Evolutionary conservation across 306 rosid species (phyloP).

Genomic region (Echinosophora koreensis): DNA sequence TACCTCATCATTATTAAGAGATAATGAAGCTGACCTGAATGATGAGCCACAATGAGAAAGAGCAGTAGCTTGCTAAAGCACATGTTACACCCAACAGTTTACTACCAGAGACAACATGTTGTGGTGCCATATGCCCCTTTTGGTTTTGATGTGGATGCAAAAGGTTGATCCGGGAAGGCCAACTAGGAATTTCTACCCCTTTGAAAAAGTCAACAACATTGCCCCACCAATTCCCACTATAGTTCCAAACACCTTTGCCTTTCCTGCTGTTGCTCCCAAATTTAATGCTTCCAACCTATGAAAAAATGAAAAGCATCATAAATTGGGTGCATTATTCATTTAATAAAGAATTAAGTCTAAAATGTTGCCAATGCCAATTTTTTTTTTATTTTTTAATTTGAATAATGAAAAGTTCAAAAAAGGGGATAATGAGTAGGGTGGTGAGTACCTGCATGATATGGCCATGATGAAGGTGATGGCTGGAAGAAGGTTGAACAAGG

Average conservation of each 20-base stretch:
- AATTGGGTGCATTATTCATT: too few species aligned
- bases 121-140: neutral
- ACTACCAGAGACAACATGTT: neutral
- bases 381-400: too few species aligned
- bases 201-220: conserved; percentile 56
- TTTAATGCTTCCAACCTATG: conserved; percentile 46
- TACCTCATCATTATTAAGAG: neutral
- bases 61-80: conserved; percentile 44
- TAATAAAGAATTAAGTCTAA: too few species aligned
- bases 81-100: conserved; percentile 25
- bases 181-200: conserved; percentile 41
- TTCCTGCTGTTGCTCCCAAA: conserved; percentile 44
- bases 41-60: conserved; percentile 53
- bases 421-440: neutral
- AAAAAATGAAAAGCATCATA: neutral
- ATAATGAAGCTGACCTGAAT: conserved; percentile 46
- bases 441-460: conserved; percentile 45
- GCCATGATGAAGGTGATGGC: conserved; percentile 63
- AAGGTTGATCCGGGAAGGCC: conserved; percentile 34
- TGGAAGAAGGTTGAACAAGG: conserved; percentile 58
- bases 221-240: conserved; percentile 58
- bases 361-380: too few species aligned
- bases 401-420: neutral
- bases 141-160: conserved; percentile 10
- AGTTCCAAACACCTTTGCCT: conserved; percentile 55